Base-by-base conservation (phyloP, 1,284 basidiomycete genomes). In the Apiotrichum montevideense region DNA sequence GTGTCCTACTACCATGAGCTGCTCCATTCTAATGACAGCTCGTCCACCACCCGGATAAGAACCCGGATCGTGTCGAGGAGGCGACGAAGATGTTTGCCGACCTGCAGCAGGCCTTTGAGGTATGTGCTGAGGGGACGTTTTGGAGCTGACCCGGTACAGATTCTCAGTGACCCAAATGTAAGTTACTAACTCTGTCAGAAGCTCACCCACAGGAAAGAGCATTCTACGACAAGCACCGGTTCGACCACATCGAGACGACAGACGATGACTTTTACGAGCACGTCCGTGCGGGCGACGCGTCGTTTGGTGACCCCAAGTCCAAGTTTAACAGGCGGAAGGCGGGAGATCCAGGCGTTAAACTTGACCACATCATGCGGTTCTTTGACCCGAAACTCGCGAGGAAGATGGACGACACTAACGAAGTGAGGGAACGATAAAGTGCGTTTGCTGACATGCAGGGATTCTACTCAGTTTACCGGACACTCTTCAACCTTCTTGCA, bases 201-300 rank as follows among this genome's bases (percentile, higher is more conserved):
- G 10, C 41, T 65, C 3, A 51, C 51, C n/a, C 13, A 5, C 82
- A 93, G 89, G 94, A 98, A 81, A 82, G 95, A 61, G 93, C 95
- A 44, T 98, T 94, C 90, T 98, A 98, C 74, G 95, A 98, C 74
- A 86, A 86, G n/a, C 94, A 98, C 73, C 84, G 89, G 46, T 87
- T 90, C 37, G 87, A 88, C n/a, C 80, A 92, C 7, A 81, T 82
- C 10, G 88, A 90, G 1, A 87, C 90, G 65, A 86, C 88, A 43
- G 91, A 94, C 71, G 87, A 87, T 55, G 85, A 84, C 9, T 84
- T 94, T 4, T 90, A 90, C 66, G 86, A 93, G 61, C 88, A 93
- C 66, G 87, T 96, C 62, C 82, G 84, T 53, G 82, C 78, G 49
- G 92, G 91, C 35, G 77, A 74, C 39, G 64, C 66, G 8, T 72